These are phyloP conservation scores for Sophora flavescens DNA, from an alignment of 306 rosid species.

Conservation along the genomic window DNA sequence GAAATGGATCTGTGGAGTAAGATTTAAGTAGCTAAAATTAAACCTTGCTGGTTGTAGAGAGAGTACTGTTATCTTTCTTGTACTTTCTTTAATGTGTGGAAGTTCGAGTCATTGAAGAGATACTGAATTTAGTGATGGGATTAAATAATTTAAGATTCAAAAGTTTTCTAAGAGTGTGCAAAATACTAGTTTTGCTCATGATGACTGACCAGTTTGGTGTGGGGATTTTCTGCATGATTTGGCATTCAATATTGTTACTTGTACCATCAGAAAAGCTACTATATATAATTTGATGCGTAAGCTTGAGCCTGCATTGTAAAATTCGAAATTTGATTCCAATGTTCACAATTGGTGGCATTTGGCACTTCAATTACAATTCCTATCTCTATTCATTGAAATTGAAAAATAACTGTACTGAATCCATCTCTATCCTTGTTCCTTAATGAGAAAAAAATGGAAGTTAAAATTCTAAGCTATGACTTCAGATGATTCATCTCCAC, in stretches of 20 bases:
- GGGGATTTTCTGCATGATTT: conserved; percentile 6
- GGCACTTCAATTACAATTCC: neutral
- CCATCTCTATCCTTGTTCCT: conserved; percentile 1
- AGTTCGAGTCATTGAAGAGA: neutral
- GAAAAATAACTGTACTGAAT: neutral
- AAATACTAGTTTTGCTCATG: neutral
- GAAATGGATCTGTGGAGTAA: conserved; percentile 13
- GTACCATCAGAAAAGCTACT: neutral
- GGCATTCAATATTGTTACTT: neutral
- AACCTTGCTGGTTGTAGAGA: neutral
- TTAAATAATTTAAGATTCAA: conserved; percentile 1
- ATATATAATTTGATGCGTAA: conserved; percentile 6
- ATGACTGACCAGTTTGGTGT: neutral
- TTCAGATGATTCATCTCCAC: neutral
- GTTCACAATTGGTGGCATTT: neutral
- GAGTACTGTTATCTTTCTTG: neutral
- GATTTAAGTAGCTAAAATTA: conserved; percentile 16
- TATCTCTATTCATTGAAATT: neutral
- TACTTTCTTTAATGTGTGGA: neutral
- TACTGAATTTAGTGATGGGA: neutral
- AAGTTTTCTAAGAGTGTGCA: neutral
- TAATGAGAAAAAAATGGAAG: neutral
- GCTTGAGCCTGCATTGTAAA: neutral
- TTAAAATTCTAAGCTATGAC: neutral
- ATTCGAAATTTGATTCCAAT: conserved; percentile 3